Evolutionary conservation across 805 yeast species (phyloP), one percentile per base, ranked within the genome.

Genomic region (Barnettozyma vustinii): DNA sequence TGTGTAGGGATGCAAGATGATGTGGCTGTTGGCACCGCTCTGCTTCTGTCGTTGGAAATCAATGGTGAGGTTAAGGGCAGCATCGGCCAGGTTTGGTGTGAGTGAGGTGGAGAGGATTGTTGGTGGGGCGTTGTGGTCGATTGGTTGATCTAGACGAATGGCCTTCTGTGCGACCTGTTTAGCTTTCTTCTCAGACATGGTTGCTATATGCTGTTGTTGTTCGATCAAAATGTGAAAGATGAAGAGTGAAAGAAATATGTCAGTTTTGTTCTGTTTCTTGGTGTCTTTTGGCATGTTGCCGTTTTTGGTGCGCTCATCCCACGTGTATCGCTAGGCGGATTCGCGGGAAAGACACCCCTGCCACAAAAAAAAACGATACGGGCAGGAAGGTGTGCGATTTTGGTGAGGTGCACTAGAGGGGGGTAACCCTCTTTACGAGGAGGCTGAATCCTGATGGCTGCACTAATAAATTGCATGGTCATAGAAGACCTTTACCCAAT

Each of bases 41-140:
- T 60, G 62, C 32, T 56, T 56, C 45, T 60, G 64, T 47, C 65
- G 58, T 30, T 53, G 57, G 55, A 60, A 79, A 61, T 86, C 94
- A 49, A 86, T 80, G 27, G 83, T 79, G 51, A 85, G 65, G 49
- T 79, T 81, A 47, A 83, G 59, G 1, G 83, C 78, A 10, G 86
- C 86, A 40, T 78, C 76, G 1, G 84, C 71, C 37, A 73, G 70
- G 27, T 76, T 79, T 1, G 91, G 91, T 7, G 68, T 70, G 45
- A 87, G 68, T 2, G 65, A 62, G 1, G 76, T 58, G 35, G 79
- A 69, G 42, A 64, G 68, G 36, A 86, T 76, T 1, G 77, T 76
- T 10, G 88, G 71, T 15, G 80, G 76, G 1, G 73, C 74, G 33
- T 72, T 68, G 1, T 58, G 64, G 50, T 80, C 77, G 47, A 86